Evolutionary conservation across 2,329 filamentous ascomycete genomes (phyloP).

Genomic region (Sporothrix euskadiensis): DNA sequence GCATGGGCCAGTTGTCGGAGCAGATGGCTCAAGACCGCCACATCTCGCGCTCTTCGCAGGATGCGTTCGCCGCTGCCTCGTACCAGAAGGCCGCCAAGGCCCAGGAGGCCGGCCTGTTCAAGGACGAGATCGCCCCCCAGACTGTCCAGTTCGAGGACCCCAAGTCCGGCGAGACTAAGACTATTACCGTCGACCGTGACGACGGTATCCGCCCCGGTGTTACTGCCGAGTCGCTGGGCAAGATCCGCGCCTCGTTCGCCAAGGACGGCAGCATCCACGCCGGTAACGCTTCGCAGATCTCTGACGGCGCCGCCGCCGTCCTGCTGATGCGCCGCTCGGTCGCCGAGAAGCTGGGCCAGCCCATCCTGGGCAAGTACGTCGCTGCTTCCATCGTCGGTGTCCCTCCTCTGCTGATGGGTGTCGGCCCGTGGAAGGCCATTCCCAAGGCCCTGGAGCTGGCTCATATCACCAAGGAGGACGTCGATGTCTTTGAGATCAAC

Average conservation of each 20-base stretch:
- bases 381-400: conserved; percentile 83
- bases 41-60: conserved; percentile 72
- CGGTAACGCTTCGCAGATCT: conserved; percentile 93
- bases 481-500: conserved; percentile 99
- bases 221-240: conserved; percentile 82
- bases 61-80: conserved; percentile 89
- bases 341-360: conserved; percentile 83
- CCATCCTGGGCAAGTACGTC: conserved; percentile 90
- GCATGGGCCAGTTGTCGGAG: conserved; percentile 93
- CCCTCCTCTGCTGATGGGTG: conserved; percentile 89
- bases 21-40: conserved; percentile 86
- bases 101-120: conserved; percentile 85
- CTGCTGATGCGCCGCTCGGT: conserved; percentile 93
- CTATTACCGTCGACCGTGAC: conserved; percentile 79
- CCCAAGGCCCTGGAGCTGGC: conserved; percentile 87
- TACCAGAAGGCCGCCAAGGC: conserved; percentile 89
- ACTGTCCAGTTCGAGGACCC: conserved; percentile 86
- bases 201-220: conserved; percentile 85
- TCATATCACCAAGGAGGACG: conserved; percentile 81
- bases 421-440: conserved; percentile 94
- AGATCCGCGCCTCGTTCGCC: conserved; percentile 87
- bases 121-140: conserved; percentile 85
- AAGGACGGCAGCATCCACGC: conserved; percentile 90
- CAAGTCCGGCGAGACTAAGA: conserved; percentile 82
- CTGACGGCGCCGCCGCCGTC: conserved; percentile 91